Evolutionary conservation across 257 asterid species (phyloP), one percentile per base, ranked within the genome.

Genomic region (Verbascum thapsus): DNA sequence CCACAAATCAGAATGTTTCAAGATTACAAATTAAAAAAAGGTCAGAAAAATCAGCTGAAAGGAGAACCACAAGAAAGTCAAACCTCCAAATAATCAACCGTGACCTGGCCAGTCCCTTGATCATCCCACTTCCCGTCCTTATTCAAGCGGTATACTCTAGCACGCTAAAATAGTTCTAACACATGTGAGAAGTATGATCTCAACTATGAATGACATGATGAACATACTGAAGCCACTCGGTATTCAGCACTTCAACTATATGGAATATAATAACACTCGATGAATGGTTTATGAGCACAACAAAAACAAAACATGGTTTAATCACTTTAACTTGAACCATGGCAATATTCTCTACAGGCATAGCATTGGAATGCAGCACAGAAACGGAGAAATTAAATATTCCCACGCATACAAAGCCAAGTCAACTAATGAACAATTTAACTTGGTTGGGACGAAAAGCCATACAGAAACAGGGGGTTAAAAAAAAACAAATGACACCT

Each of bases 121-220:
- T 94, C 99, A 71, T 94, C 99, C 99, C 99, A 94, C 80, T 87
- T 94, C 35, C 97, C 97, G 45, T 94, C 95, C 44, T 76, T 95
- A 79, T 76, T 90, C 78, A 87, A 76, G 32, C 95, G 96, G 71
- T 94, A 94, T 48, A 94, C 96, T 83, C 87, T 94, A 52, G 90
- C 99, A 53, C 97, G 99, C 99, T 90, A 58, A 79, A 69, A 35
- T 10, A 42, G 30, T 42, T 0, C 20, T n/a, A n/a, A 53, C 13
- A 57, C 32, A 32, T 1, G 63, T 63, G 15, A 74, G 52, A 68
- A 38, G 17, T 19, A 13, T 42, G 58, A 10, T 26, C 23, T 9
- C 10, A 53, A 42, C 19, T 23, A 66, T 19, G 37, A 22, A 51
- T 43, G 47, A 12, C 12, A 69, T 8, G 16, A 32, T n/a, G 9